phyloP scores from a whole-genome alignment of 768 basidiomycete genomes.

The Paxillus rubicundulus region DNA sequence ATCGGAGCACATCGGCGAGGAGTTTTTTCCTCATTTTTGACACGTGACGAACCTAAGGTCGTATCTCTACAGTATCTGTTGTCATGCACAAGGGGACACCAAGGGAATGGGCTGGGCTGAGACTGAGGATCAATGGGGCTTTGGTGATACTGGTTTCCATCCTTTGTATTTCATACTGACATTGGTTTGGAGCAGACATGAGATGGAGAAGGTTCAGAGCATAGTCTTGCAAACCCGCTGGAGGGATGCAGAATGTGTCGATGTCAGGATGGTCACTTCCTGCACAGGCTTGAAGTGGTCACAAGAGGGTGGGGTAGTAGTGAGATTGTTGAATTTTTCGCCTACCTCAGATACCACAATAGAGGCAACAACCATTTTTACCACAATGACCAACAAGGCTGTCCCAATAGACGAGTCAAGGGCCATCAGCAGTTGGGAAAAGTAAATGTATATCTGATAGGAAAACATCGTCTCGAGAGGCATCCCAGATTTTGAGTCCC shows the following conservation, averaged over 20 bases:
- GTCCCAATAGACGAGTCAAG: background rate
- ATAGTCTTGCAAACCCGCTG: background rate
- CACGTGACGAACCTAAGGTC: too few species aligned
- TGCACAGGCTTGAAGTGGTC: background rate
- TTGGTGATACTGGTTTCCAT: background rate
- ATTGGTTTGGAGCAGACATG: background rate
- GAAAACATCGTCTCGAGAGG: background rate
- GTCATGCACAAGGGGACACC: too few species aligned
- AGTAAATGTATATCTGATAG: background rate
- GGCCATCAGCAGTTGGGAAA: background rate
- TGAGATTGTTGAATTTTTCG: background rate
- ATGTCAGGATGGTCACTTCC: background rate
- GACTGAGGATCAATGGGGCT: background rate
- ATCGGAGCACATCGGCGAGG: too few species aligned
- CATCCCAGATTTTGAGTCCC: background rate
- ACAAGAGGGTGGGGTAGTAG: background rate
- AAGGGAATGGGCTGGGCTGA: too few species aligned
- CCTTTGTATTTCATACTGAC: background rate
- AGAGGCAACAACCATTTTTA: background rate
- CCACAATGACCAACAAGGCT: conserved; percentile 2
- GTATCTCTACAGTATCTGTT: too few species aligned
- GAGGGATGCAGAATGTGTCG: background rate
- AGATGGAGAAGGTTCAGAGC: background rate
- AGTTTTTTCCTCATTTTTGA: too few species aligned
- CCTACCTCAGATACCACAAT: background rate